Base-by-base conservation (phyloP, 352 stramenopile species). In the Aphanomyces stellatus region DNA sequence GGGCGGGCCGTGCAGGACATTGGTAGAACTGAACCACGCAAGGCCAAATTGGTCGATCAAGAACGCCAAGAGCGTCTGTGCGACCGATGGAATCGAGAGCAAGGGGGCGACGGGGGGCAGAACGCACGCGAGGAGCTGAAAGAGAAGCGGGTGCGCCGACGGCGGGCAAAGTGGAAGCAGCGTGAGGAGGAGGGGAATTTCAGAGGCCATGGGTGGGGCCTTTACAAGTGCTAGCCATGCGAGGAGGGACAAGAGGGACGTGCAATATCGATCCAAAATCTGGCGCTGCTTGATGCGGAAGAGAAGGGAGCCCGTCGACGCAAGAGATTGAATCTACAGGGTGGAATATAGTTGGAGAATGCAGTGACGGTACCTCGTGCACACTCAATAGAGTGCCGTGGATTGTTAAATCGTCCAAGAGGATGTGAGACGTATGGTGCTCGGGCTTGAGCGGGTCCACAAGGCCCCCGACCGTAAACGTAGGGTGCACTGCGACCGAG, bases 211-310 rank as follows among this genome's bases (percentile, higher is more conserved):
- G n/a, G 33, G 13, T 34, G 60, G 60, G n/a, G 49, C 49, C 33
- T 35, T 49, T 13, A 46, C 46, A 4, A 13, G 15, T 17, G 60
- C 48, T n/a, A 40, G 43, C 19, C 37, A 59, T 13, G 41, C 11
- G n/a, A 86, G 56, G 17, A 86, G 40, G 4, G 70, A 53, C 28
- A 86, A 60, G 19, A 82, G 42, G 13, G 79, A 67, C 4, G 30
- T 42, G 51, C 70, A 78, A 24, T 82, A 49, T 4, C 2, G 66
- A 57, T 80, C 72, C 19, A 66, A 37, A 6, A 72, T 25, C 31
- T 76, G 30, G 3, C 70, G 70, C 19, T 73, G 74, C 42, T 82
- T 81, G 28, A 82, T 69, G 10, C 70, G 75, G 41, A 83, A 74
- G 6, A 86, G 63, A 62, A 74, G n/a, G 0, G 66, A 69, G 2